Base-by-base conservation (phyloP, 495 filamentous ascomycete genomes). In the Aspergillus incahuasiensis region DNA sequence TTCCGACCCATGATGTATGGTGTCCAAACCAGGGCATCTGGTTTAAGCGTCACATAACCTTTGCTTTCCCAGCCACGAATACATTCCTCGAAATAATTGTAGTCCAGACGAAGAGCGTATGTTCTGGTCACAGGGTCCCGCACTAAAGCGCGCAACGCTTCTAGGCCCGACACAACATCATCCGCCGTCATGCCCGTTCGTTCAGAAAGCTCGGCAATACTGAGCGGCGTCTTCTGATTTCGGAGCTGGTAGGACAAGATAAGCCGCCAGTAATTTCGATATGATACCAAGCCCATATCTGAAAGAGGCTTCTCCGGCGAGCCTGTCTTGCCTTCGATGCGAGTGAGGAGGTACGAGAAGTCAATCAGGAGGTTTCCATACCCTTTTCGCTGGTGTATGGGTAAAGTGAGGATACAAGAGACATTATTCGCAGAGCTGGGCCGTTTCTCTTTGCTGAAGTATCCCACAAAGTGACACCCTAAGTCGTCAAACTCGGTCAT, bases 361-460 rank as follows among this genome's bases (percentile, higher is more conserved):
- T 97, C 92, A 62, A 98, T 98, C 11, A 98, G 79, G 8, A 97
- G 82, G 63, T 96, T 92, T 1, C 95, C 94, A 62, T 97, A 98
- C 57, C 94, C 94, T 70, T 96, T 96, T 13, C 94, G 88, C 65
- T 97, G 92, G 60, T 97, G 91, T 39, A 96, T 97, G 0, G 94
- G 94, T 22, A 98, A 76, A 0, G 94, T 96, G 19, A 97, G 77
- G 63, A 98, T 98, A 68, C 94, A 98, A 25, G 91, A 96, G 19
- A 98, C 94, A 60, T 98, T 98, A 66, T 97, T 96, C 57, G 89
- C 87, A 42, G 89, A 92, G 67, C 89, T 92, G 4, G 88, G 88
- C n/a, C 94, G 83, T 73, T 98, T 98, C 68, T 98, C 94, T 74
- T 98, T 98, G 52, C 95, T 97, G 65, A 98, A 98, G 67, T 98